A percentile compares a stretch with the other conserved stretches of the same genome.
Conservation (phyloP, 2,329 filamentous ascomycete species). For the Fusarium citri region DNA sequence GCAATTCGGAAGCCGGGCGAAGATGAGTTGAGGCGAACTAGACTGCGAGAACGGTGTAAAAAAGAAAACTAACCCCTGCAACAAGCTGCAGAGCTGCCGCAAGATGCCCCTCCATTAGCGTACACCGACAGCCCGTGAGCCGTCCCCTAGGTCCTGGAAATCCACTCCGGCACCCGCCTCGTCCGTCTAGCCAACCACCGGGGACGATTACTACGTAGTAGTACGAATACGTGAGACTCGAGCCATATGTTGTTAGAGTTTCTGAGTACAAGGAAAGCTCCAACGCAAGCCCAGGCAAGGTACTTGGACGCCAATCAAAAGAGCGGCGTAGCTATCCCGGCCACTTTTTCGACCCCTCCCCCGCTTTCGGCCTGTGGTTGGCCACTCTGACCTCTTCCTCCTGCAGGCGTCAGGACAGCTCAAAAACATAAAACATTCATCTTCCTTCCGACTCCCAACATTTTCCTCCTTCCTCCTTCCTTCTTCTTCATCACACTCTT, state of each 20-base stretch:
- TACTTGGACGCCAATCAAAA: conserved; percentile 22
- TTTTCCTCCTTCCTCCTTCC: conserved; percentile 36
- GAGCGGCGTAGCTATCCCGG: conserved; percentile 22
- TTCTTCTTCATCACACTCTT: conserved; percentile 37
- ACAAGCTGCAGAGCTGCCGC: conserved; percentile 34
- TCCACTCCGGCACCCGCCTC: conserved; percentile 44
- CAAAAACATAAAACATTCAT: conserved; percentile 35
- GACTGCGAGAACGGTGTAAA: conserved; percentile 39
- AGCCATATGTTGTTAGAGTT: conserved; percentile 23
- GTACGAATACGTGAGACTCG: conserved; percentile 44
- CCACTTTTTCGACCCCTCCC: conserved; percentile 49
- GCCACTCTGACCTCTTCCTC: conserved; percentile 44
- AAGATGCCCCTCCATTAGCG: conserved; percentile 44
- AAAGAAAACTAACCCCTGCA: conserved; percentile 22
- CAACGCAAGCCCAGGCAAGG: conserved; percentile 3
- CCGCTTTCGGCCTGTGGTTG: conserved; percentile 50
- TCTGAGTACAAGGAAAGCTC: conserved; percentile 22
- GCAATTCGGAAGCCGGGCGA: conserved; percentile 46
- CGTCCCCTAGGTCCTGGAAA: conserved; percentile 33
- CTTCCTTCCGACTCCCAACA: conserved; percentile 38
- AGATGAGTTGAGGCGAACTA: conserved; percentile 31
- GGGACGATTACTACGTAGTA: conserved; percentile 38
- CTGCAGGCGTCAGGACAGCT: conserved; percentile 16
- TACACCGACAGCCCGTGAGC: conserved; percentile 45
- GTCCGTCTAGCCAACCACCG: conserved; percentile 37